phyloP scores from a whole-genome alignment of 805 yeast species.

The Saccharomycopsis oosterbeekiorum region DNA sequence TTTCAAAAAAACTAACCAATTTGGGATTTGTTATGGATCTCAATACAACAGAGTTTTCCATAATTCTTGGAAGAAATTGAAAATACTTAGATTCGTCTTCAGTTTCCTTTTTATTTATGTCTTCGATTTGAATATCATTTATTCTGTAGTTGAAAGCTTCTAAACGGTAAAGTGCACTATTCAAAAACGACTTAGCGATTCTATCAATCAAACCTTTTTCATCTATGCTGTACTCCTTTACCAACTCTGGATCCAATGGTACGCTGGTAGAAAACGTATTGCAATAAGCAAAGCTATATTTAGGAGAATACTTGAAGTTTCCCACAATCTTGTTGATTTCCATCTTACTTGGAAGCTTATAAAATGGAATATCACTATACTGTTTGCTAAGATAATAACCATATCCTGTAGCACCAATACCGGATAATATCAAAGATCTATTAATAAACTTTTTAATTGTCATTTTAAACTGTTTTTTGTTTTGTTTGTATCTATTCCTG shows the following conservation, averaged over 20 bases:
- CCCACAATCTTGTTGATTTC: conserved; percentile 9
- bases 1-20: conserved; percentile 2
- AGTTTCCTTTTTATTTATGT: background rate
- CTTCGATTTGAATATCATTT: background rate
- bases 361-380: conserved; percentile 16
- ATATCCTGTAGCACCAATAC: conserved; percentile 8
- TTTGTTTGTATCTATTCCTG: background rate
- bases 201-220: conserved; percentile 5
- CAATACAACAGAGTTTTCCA: conserved; percentile 6
- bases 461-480: background rate
- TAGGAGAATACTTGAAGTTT: conserved; percentile 2
- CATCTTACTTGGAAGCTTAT: conserved; percentile 13
- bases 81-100: background rate
- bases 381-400: conserved; percentile 16
- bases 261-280: conserved; percentile 10
- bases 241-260: conserved; percentile 10
- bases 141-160: background rate
- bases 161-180: conserved; percentile 2
- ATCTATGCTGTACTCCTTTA: background rate
- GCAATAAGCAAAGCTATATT: conserved; percentile 16
- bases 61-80: conserved; percentile 1
- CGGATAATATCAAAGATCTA: conserved; percentile 5
- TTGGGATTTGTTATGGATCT: conserved; percentile 1
- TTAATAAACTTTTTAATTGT: background rate
- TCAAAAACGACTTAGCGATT: conserved; percentile 1